phyloP scores from a whole-genome alignment of 177 flowering plant species.

The Telopea speciosissima region DNA sequence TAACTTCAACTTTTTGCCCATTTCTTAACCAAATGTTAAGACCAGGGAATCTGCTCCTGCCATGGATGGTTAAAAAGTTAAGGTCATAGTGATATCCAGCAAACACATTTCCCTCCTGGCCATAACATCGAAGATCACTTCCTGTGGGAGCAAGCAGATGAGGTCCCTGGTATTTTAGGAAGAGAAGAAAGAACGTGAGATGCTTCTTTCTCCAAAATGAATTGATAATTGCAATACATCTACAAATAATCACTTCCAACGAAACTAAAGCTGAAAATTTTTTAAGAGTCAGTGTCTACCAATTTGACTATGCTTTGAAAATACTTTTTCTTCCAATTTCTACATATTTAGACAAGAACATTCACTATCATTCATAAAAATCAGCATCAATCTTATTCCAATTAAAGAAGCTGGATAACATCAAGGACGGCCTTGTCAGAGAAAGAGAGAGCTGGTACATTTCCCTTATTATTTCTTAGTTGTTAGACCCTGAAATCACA shows the following conservation, averaged over 20 bases:
- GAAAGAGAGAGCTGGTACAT: neutral
- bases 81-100: slow-evolving; percentile 98
- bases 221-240: neutral
- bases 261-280: neutral
- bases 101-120: slow-evolving; percentile 80
- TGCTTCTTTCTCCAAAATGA: neutral
- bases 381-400: neutral
- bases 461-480: neutral
- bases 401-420: neutral
- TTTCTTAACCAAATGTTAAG: slow-evolving; percentile 86
- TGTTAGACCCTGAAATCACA: neutral
- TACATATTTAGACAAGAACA: neutral
- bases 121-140: slow-evolving; percentile 72
- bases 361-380: neutral
- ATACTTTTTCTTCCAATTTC: neutral
- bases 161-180: slow-evolving; percentile 59
- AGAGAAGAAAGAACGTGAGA: slow-evolving; percentile 1
- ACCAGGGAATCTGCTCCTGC: slow-evolving; percentile 95
- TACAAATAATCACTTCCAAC: neutral
- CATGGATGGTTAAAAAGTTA: slow-evolving; percentile 94
- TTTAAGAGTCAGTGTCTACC: neutral
- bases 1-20: slow-evolving; percentile 83
- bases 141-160: slow-evolving; percentile 99
- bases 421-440: neutral
- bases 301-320: no score